Conservation (phyloP, 2,329 filamentous ascomycete species). For the Phialophora verrucosa region DNA sequence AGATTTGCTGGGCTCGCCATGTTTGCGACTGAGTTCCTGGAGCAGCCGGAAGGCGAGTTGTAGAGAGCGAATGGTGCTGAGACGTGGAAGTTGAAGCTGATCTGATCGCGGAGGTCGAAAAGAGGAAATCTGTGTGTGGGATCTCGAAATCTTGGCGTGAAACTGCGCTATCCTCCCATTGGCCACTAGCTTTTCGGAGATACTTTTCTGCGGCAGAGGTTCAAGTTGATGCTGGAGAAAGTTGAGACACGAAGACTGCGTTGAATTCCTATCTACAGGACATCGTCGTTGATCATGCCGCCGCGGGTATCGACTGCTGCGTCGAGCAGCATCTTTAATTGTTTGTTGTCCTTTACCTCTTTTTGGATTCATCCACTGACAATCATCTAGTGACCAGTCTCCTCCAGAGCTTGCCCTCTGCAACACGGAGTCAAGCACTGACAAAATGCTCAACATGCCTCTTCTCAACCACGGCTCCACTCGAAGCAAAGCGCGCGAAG, state of each 20-base stretch:
- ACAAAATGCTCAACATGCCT: slow-evolving; percentile 39
- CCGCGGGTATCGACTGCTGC: slow-evolving; percentile 27
- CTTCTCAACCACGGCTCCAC: slow-evolving; percentile 58
- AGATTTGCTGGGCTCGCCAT: slow-evolving; percentile 83
- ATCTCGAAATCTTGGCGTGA: slow-evolving; percentile 16
- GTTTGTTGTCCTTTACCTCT: slow-evolving; percentile 15
- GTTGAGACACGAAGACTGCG: slow-evolving; percentile 20
- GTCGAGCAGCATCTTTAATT: slow-evolving; percentile 34
- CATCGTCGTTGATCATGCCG: slow-evolving; percentile 32
- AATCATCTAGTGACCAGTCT: slow-evolving; percentile 35
- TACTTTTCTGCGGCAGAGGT: slow-evolving; percentile 27
- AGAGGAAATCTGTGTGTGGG: not conserved
- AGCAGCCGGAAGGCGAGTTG: slow-evolving; percentile 55
- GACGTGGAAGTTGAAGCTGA: slow-evolving; percentile 24
- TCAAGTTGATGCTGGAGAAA: not conserved
- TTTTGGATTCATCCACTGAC: slow-evolving; percentile 18
- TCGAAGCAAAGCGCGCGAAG: slow-evolving; percentile 46
- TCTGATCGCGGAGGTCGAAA: slow-evolving; percentile 1
- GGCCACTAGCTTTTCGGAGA: slow-evolving; percentile 19
- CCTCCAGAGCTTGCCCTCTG: slow-evolving; percentile 36
- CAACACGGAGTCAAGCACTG: slow-evolving; percentile 32
- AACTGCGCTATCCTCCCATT: slow-evolving; percentile 4
- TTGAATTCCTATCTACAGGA: slow-evolving; percentile 14
- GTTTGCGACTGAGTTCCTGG: slow-evolving; percentile 55
- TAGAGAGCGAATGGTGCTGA: slow-evolving; percentile 44